Evolutionary conservation across 2,329 filamentous ascomycete species (phyloP).

Genomic region (Colletotrichum liriopes): DNA sequence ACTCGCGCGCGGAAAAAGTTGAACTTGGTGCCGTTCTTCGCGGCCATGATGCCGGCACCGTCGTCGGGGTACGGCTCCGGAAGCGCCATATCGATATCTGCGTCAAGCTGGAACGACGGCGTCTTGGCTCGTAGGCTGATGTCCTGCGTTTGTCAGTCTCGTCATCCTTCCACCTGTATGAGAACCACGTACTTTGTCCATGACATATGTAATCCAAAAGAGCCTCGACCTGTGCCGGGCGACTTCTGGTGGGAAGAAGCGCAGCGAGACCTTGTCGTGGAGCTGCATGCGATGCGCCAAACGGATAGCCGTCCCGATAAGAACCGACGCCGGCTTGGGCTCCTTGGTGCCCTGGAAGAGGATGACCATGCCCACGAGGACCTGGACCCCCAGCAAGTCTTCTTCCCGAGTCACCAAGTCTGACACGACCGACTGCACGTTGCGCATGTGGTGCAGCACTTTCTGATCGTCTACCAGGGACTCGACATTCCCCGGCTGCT

Average conservation of each 20-base stretch:
- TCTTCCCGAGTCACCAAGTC: constrained; percentile 56
- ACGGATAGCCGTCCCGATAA: constrained; percentile 57
- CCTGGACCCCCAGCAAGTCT: constrained; percentile 57
- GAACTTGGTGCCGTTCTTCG: constrained; percentile 53
- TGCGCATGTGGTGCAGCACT: constrained; percentile 52
- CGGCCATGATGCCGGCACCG: constrained; percentile 53
- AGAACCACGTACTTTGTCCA: constrained; percentile 55
- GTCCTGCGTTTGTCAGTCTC: constrained; percentile 46
- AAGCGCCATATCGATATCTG: constrained; percentile 59
- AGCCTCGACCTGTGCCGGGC: constrained; percentile 54
- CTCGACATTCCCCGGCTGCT: constrained; percentile 45
- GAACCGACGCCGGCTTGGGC: constrained; percentile 54
- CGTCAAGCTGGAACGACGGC: constrained; percentile 57
- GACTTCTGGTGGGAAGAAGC: constrained; percentile 49
- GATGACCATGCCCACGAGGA: constrained; percentile 56
- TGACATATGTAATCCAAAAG: constrained; percentile 59
- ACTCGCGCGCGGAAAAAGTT: constrained; percentile 58
- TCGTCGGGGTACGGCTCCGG: constrained; percentile 51
- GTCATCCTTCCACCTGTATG: too few species aligned
- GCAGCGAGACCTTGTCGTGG: constrained; percentile 50
- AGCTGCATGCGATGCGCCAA: constrained; percentile 56
- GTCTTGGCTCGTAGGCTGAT: constrained; percentile 55
- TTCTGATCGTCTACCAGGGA: constrained; percentile 42
- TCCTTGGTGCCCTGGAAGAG: constrained; percentile 57
- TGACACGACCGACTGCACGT: constrained; percentile 56